Conservation (phyloP, 176 grass and related monocot genomes). For the Oryza longistaminata region DNA sequence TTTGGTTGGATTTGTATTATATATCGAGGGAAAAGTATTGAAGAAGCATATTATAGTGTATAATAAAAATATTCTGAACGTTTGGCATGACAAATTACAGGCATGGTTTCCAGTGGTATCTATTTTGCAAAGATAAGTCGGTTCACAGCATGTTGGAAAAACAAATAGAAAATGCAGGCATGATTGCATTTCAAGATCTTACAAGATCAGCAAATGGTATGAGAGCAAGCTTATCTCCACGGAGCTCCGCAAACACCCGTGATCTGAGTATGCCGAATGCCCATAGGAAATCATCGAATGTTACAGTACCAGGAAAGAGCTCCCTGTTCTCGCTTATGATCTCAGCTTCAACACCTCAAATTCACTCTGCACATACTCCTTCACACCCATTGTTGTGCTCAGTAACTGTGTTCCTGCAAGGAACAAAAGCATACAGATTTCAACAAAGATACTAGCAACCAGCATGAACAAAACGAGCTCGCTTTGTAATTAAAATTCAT, state of each 20-base stretch:
- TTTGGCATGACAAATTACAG: slow-evolving; percentile 9
- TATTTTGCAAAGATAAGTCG: slow-evolving; percentile 11
- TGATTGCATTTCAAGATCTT: slow-evolving; percentile 28
- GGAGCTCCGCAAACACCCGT: slow-evolving; percentile 72
- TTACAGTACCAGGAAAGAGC: slow-evolving; percentile 66
- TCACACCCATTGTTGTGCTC: slow-evolving; percentile 82
- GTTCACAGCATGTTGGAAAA: background rate
- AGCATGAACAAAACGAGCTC: background rate
- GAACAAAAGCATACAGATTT: background rate
- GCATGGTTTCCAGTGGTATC: background rate
- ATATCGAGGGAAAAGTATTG: background rate
- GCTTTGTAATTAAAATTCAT: background rate
- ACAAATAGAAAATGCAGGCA: background rate
- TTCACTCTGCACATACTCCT: slow-evolving; percentile 82
- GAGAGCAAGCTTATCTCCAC: slow-evolving; percentile 91
- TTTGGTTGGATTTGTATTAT: slow-evolving; percentile 1
- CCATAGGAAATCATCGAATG: slow-evolving; percentile 86
- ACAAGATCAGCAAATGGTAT: slow-evolving; percentile 95
- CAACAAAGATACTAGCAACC: background rate
- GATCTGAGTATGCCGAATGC: slow-evolving; percentile 89
- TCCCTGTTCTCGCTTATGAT: slow-evolving; percentile 67
- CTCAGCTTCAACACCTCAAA: slow-evolving; percentile 63
- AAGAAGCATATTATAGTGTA: background rate
- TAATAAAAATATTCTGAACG: background rate
- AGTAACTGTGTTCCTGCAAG: slow-evolving; percentile 80